Conservation (phyloP, 2,329 filamentous ascomycete species). For the Pseudocercospora pini-densiflorae region DNA sequence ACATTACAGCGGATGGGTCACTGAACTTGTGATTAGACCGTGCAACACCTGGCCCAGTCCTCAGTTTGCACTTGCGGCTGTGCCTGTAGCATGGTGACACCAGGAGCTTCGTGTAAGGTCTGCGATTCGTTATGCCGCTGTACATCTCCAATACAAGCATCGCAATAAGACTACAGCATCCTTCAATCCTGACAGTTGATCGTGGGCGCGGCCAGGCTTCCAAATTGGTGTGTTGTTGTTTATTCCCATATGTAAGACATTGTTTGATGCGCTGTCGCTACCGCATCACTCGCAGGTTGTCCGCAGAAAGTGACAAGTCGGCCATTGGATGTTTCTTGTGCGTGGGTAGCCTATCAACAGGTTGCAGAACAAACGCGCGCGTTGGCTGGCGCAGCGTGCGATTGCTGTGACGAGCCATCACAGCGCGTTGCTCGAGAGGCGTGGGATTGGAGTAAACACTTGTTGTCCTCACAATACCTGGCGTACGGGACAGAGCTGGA, state of each 20-base stretch:
- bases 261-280: constrained; percentile 17
- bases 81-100: constrained; percentile 26
- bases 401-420: constrained; percentile 4
- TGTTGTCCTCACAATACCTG: neutral
- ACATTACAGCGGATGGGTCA: constrained; percentile 10
- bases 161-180: constrained; percentile 12
- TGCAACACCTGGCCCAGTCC: constrained; percentile 14
- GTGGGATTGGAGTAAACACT: neutral
- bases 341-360: constrained; percentile 12
- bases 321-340: constrained; percentile 4
- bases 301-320: constrained; percentile 7
- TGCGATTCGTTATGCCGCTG: constrained; percentile 19
- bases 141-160: constrained; percentile 11
- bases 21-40: constrained; percentile 15
- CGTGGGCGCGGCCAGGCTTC: constrained; percentile 2
- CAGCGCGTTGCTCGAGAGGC: neutral
- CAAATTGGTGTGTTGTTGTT: constrained; percentile 1
- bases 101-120: constrained; percentile 1
- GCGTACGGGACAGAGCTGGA: too few species aligned
- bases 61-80: constrained; percentile 20
- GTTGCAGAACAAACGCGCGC: constrained; percentile 9
- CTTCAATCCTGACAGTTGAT: constrained; percentile 10
- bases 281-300: constrained; percentile 4
- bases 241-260: constrained; percentile 11
- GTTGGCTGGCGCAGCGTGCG: constrained; percentile 12